Percentiles rank a stretch among this genome's conserved stretches.
Conservation (phyloP, 306 rosid species). For the Glycyrrhiza uralensis region DNA sequence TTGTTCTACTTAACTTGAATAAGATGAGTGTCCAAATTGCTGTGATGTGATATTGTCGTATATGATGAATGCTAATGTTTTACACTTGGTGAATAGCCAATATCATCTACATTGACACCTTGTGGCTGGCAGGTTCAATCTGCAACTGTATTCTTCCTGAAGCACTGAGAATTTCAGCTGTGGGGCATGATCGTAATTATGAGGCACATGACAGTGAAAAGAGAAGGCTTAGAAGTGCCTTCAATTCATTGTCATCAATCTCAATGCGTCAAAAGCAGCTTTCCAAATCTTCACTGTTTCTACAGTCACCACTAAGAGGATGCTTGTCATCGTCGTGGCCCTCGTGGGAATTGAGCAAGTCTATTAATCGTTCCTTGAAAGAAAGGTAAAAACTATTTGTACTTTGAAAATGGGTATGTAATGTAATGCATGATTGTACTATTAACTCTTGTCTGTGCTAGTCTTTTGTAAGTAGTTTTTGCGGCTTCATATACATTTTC, state of each 20-base stretch:
- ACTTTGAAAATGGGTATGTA: neutral
- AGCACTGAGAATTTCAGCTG: constrained; percentile 70
- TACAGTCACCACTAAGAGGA: constrained; percentile 89
- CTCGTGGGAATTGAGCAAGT: constrained; percentile 77
- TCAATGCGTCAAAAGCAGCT: constrained; percentile 92
- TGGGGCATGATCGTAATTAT: constrained; percentile 65
- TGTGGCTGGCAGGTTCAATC: constrained; percentile 63
- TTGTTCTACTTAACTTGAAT: too few relatives aligned
- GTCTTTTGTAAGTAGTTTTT: constrained; percentile 31
- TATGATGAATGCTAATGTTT: neutral
- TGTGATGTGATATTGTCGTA: neutral
- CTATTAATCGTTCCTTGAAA: constrained; percentile 70
- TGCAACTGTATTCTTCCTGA: constrained; percentile 90
- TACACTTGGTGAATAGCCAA: neutral
- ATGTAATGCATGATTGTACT: constrained; percentile 15
- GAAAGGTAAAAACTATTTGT: constrained; percentile 49
- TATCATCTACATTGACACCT: neutral
- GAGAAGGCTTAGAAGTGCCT: constrained; percentile 60
- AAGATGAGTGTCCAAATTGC: too few relatives aligned
- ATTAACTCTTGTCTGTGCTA: neutral
- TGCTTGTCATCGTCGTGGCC: constrained; percentile 86
- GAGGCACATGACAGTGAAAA: constrained; percentile 65
- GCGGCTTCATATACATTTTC: neutral
- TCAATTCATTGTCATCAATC: constrained; percentile 78
- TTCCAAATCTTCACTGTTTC: constrained; percentile 75